Percentiles rank a stretch among this genome's conserved stretches.
These are phyloP conservation scores for Metarhizium robertsii DNA, from an alignment of 2,329 filamentous ascomycete genomes.

Conservation along the genomic window DNA sequence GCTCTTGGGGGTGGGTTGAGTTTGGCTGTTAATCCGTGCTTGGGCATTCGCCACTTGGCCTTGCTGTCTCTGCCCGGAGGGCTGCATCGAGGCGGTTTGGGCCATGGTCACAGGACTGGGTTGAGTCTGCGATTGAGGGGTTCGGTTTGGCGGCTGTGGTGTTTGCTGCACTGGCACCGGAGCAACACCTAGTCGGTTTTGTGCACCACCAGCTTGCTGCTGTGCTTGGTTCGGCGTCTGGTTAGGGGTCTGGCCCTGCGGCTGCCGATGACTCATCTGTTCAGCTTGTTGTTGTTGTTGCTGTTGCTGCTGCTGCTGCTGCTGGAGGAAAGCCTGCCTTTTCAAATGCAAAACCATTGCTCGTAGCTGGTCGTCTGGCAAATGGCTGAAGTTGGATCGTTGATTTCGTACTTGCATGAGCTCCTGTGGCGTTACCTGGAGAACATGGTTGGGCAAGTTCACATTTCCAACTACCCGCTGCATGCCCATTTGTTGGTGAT, in stretches of 20 bases:
- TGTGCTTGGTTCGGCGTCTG: constrained; percentile 10
- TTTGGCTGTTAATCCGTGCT: constrained; percentile 13
- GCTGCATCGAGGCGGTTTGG: constrained; percentile 25
- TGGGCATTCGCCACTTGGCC: constrained; percentile 15
- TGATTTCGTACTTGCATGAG: constrained; percentile 20
- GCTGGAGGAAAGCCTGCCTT: constrained; percentile 19
- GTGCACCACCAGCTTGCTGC: constrained; percentile 8
- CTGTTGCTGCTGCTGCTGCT: constrained; percentile 19
- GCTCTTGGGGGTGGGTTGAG: constrained; percentile 26
- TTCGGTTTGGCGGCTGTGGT: constrained; percentile 36
- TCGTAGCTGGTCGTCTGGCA: constrained; percentile 25
- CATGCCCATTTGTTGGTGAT: constrained; percentile 17
- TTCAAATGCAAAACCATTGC: constrained; percentile 23
- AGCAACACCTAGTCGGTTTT: constrained; percentile 3
- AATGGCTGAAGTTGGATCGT: constrained; percentile 15
- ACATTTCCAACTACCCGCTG: constrained; percentile 16
- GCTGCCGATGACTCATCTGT: constrained; percentile 10
- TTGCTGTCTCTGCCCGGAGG: constrained; percentile 20
- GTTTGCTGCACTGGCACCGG: constrained; percentile 33
- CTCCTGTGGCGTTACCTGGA: constrained; percentile 25
- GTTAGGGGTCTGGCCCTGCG: constrained; percentile 12
- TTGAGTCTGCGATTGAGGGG: constrained; percentile 28
- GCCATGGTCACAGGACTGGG: constrained; percentile 32
- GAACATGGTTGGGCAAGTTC: constrained; percentile 16
- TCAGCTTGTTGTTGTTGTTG: constrained; percentile 16